Evolutionary conservation across 2,329 filamentous ascomycete genomes (phyloP).

Genomic region (Basipetospora sp.): DNA sequence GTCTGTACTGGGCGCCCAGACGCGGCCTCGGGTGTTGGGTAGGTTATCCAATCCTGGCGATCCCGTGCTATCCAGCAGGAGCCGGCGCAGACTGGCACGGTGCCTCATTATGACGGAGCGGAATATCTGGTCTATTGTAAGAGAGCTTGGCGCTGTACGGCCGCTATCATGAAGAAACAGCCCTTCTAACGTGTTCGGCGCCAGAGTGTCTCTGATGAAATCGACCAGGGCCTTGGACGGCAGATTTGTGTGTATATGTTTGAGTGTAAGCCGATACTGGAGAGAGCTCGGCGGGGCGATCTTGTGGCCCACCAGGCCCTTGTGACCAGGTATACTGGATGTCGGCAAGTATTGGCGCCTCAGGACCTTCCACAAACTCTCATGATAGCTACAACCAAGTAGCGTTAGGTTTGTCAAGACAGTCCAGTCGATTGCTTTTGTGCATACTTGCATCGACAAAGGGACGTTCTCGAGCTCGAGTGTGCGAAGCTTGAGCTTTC

Average conservation of each 20-base stretch:
- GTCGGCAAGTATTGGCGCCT: constrained; percentile 44
- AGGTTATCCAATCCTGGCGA: not conserved
- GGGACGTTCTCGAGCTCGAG: constrained; percentile 63
- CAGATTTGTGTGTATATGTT: constrained; percentile 60
- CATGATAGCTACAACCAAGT: constrained; percentile 57
- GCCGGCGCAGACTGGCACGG: constrained; percentile 51
- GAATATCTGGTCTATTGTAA: constrained; percentile 58
- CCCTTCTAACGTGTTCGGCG: constrained; percentile 65
- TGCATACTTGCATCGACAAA: constrained; percentile 56
- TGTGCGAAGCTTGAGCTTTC: constrained; percentile 51
- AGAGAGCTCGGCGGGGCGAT: constrained; percentile 12
- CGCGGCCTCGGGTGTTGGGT: not conserved
- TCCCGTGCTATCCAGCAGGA: constrained; percentile 44
- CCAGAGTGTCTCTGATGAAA: constrained; percentile 64
- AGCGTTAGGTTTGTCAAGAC: constrained; percentile 57
- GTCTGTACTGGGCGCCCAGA: constrained; percentile 58
- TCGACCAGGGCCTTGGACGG: constrained; percentile 54
- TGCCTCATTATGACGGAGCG: constrained; percentile 56
- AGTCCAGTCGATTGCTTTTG: constrained; percentile 61
- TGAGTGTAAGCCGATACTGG: constrained; percentile 52
- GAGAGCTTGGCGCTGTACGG: constrained; percentile 25
- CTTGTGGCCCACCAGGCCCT: not conserved
- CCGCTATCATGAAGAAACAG: constrained; percentile 59
- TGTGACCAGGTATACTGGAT: constrained; percentile 4
- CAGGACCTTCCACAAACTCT: constrained; percentile 60